phyloP scores from a whole-genome alignment of 805 yeast genomes.

The Teunomyces tritomae region DNA sequence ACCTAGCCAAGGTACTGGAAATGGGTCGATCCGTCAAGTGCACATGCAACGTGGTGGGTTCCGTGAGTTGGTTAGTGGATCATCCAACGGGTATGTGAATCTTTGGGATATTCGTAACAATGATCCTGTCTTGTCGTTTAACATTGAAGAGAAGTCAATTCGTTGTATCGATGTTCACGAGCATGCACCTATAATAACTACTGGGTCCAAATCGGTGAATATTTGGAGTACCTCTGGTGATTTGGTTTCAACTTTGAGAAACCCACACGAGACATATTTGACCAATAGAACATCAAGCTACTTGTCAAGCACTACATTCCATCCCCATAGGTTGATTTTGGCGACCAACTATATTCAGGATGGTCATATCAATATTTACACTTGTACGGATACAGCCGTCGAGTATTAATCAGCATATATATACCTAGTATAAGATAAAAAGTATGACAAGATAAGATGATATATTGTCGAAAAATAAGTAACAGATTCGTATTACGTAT shows the following conservation, averaged over 20 bases:
- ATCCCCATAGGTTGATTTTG: slow-evolving; percentile 92
- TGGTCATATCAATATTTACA: slow-evolving; percentile 61
- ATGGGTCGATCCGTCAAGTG: slow-evolving; percentile 66
- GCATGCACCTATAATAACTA: slow-evolving; percentile 91
- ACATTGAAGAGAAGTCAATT: slow-evolving; percentile 46
- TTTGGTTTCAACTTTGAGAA: slow-evolving; percentile 58
- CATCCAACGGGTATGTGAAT: slow-evolving; percentile 76
- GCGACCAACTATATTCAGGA: slow-evolving; percentile 84
- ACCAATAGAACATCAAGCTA: slow-evolving; percentile 49
- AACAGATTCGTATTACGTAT: too few relatives aligned
- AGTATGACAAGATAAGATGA: too few relatives aligned
- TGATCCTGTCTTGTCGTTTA: slow-evolving; percentile 67
- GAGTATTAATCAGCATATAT: slow-evolving; percentile 24
- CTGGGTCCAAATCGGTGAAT: slow-evolving; percentile 77
- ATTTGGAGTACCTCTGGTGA: slow-evolving; percentile 88
- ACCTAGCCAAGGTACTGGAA: slow-evolving; percentile 22
- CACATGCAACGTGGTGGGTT: slow-evolving; percentile 97
- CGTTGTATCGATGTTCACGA: slow-evolving; percentile 84
- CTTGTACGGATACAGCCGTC: slow-evolving; percentile 35
- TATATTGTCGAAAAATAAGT: too few relatives aligned
- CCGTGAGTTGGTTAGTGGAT: slow-evolving; percentile 83
- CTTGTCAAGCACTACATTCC: slow-evolving; percentile 69
- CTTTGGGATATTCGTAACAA: slow-evolving; percentile 86
- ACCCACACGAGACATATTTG: slow-evolving; percentile 43
- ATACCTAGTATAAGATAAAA: background rate